A percentile compares a stretch with the other conserved stretches of the same genome.
Conservation (phyloP, 169 alveolate species). For the Plasmodium coatneyi region DNA sequence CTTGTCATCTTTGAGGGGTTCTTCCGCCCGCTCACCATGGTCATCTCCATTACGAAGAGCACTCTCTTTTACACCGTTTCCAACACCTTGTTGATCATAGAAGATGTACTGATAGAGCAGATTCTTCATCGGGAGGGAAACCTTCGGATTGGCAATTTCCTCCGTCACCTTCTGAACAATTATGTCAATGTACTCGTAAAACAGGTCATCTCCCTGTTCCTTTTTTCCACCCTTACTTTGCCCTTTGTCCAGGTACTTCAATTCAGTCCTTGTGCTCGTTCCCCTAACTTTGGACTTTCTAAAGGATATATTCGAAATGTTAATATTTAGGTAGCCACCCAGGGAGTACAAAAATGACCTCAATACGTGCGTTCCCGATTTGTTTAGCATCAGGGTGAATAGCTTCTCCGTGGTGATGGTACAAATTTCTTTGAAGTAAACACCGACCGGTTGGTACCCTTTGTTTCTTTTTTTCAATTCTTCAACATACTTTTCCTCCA, state of each 20-base stretch:
- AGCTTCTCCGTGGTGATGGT: conserved; percentile 11
- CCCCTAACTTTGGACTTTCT: conserved; percentile 62
- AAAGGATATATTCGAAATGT: conserved; percentile 42
- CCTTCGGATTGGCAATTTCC: conserved; percentile 44
- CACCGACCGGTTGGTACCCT: not conserved
- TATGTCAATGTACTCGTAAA: conserved; percentile 10
- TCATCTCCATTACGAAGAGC: not conserved
- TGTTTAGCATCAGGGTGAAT: conserved; percentile 23
- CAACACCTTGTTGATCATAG: conserved; percentile 3
- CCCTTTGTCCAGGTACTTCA: conserved; percentile 22
- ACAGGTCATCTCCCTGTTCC: not conserved
- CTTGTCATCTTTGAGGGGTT: not conserved
- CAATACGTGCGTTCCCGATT: conserved; percentile 58
- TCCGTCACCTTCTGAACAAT: conserved; percentile 29
- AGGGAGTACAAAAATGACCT: conserved; percentile 67
- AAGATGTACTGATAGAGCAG: conserved; percentile 54
- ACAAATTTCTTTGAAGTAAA: conserved; percentile 18
- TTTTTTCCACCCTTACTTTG: not conserved
- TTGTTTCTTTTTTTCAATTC: conserved; percentile 31
- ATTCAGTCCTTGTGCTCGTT: conserved; percentile 11
- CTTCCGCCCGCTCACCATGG: not conserved
- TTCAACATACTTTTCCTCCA: conserved; percentile 54
- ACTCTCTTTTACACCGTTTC: not conserved
- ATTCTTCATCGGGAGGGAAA: conserved; percentile 20
- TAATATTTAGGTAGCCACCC: conserved; percentile 52